phyloP scores from a whole-genome alignment of 352 stramenopile species.

The Globisporangium paroecandrum region DNA sequence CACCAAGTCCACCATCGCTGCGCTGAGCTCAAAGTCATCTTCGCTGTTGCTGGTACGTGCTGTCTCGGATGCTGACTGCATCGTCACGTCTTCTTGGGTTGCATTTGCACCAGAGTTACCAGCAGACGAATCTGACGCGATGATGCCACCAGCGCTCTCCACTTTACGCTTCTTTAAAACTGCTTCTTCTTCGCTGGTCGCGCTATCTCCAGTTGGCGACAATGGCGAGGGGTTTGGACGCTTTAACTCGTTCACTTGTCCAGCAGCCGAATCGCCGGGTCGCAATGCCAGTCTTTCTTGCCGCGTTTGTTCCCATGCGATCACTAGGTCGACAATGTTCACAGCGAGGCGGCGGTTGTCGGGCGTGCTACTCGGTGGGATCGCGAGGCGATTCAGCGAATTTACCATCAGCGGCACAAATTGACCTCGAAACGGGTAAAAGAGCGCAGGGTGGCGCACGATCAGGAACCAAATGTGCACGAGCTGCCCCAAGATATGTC shows the following conservation, averaged over 20 bases:
- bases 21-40: slow-evolving; percentile 85
- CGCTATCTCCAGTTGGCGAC: neutral
- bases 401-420: slow-evolving; percentile 97
- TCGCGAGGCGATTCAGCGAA: slow-evolving; percentile 93
- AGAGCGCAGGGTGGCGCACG: slow-evolving; percentile 92
- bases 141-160: slow-evolving; percentile 20
- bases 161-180: slow-evolving; percentile 49
- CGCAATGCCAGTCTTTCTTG: slow-evolving; percentile 54
- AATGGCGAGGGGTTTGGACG: slow-evolving; percentile 7
- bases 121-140: slow-evolving; percentile 19
- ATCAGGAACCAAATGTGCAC: slow-evolving; percentile 98
- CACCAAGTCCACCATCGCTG: slow-evolving; percentile 88
- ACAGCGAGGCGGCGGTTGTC: slow-evolving; percentile 94
- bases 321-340: slow-evolving; percentile 94
- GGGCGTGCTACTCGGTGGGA: slow-evolving; percentile 89
- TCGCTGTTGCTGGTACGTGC: slow-evolving; percentile 37
- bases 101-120: slow-evolving; percentile 6
- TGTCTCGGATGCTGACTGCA: slow-evolving; percentile 10
- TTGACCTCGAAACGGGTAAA: slow-evolving; percentile 88
- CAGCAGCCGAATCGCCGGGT: neutral
- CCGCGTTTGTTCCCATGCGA: slow-evolving; percentile 93
- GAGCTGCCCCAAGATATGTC: slow-evolving; percentile 92
- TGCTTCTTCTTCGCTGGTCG: slow-evolving; percentile 7
- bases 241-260: slow-evolving; percentile 18
- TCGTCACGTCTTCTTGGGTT: slow-evolving; percentile 13